Evolutionary conservation across 768 basidiomycete species (phyloP).

Genomic region (Amanita jacksonii): DNA sequence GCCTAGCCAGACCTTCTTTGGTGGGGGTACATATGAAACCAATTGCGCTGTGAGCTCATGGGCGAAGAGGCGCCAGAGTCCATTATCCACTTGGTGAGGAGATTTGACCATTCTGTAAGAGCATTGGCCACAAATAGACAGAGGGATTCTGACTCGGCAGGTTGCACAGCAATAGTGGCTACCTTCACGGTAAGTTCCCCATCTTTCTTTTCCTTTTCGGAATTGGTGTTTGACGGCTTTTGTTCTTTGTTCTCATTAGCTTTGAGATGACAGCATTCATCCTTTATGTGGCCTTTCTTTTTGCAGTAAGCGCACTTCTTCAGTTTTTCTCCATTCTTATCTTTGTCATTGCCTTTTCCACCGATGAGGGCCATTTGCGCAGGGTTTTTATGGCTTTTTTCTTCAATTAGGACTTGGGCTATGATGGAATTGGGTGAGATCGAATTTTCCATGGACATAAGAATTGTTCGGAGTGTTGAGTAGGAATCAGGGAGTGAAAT

Average conservation of each 20-base stretch:
- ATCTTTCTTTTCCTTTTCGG: slow-evolving; percentile 4
- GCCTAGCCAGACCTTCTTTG: slow-evolving; percentile 11
- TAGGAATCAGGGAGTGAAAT: slow-evolving; percentile 9
- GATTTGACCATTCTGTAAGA: background rate
- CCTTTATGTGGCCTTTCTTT: slow-evolving; percentile 13
- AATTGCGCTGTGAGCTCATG: slow-evolving; percentile 9
- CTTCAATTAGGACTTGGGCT: slow-evolving; percentile 12
- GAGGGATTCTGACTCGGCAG: background rate
- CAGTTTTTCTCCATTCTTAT: slow-evolving; percentile 2
- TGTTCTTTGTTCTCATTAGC: slow-evolving; percentile 2
- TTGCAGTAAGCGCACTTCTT: slow-evolving; percentile 12
- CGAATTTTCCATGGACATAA: slow-evolving; percentile 9
- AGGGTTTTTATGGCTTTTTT: slow-evolving; percentile 7
- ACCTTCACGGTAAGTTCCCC: slow-evolving; percentile 7
- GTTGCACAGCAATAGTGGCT: background rate
- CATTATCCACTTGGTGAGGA: slow-evolving; percentile 10
- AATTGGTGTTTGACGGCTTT: background rate
- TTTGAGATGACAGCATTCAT: slow-evolving; percentile 12
- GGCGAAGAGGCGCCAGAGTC: slow-evolving; percentile 12
- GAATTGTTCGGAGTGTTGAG: slow-evolving; percentile 10
- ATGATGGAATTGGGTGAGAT: slow-evolving; percentile 9
- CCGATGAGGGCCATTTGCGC: slow-evolving; percentile 9
- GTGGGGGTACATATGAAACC: slow-evolving; percentile 10
- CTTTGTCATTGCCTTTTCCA: slow-evolving; percentile 8
- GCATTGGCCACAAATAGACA: slow-evolving; percentile 7